Conservation (phyloP, 805 yeast species). For the Sugiyamaella boreocaroliniensis region DNA sequence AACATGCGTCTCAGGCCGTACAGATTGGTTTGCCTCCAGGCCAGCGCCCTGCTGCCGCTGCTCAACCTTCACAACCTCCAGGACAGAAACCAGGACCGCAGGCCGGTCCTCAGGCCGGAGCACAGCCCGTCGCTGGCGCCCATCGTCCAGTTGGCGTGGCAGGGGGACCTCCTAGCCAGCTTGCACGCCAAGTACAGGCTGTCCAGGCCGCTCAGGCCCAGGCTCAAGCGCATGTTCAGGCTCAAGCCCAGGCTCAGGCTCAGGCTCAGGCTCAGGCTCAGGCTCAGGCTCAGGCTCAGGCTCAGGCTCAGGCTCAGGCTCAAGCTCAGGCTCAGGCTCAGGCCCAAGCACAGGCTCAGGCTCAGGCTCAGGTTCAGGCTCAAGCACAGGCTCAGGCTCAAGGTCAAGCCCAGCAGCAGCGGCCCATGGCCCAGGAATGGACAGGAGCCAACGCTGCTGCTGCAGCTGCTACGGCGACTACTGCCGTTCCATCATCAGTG, state of each 20-base stretch:
- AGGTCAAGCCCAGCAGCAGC: conserved; percentile 16
- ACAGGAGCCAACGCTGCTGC: conserved; percentile 6
- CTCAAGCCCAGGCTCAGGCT: conserved; percentile 11
- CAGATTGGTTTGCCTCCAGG: not conserved
- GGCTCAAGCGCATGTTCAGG: conserved; percentile 5
- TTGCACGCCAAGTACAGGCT: no score
- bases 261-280: conserved; percentile 14
- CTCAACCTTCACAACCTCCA: not conserved
- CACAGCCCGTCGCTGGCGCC: not conserved
- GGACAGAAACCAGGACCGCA: not conserved
- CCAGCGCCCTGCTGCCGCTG: not conserved
- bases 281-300: conserved; percentile 14
- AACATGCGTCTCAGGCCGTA: conserved; percentile 7
- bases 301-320: conserved; percentile 12
- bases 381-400: conserved; percentile 15
- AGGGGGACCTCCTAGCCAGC: no score
- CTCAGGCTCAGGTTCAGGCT: conserved; percentile 16
- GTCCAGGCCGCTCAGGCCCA: not conserved
- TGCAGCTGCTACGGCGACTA: conserved; percentile 2
- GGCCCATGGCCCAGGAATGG: conserved; percentile 11
- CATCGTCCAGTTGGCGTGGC: no score
- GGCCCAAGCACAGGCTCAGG: conserved; percentile 14
- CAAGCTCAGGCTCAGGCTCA: conserved; percentile 17
- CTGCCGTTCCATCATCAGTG: not conserved
- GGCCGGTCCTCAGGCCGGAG: not conserved